These are phyloP conservation scores for Aspergillus funiculosus DNA, from an alignment of 495 filamentous ascomycete genomes.

Conservation along the genomic window DNA sequence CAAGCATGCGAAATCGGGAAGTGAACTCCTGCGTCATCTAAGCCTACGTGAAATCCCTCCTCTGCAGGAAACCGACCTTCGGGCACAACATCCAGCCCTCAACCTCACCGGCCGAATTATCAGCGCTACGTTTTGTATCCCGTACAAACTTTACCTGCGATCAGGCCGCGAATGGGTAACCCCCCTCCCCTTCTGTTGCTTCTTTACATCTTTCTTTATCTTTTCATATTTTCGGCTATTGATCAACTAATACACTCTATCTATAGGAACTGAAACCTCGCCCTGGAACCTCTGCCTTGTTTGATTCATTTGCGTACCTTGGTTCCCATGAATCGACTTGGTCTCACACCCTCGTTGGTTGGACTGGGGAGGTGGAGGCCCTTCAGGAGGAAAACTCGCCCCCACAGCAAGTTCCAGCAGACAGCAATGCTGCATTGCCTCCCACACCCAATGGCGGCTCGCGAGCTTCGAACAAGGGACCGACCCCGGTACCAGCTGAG, in stretches of 20 bases:
- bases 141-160: constrained; percentile 63
- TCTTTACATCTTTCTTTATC: too few species aligned
- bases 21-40: constrained; percentile 59
- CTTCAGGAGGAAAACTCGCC: constrained; percentile 33
- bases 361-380: constrained; percentile 82
- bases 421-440: constrained; percentile 24
- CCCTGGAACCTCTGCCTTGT: constrained; percentile 79
- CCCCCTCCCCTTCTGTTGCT: too few species aligned
- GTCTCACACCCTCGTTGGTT: constrained; percentile 84
- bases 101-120: constrained; percentile 77
- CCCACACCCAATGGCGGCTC: constrained; percentile 16
- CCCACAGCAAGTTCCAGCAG: constrained; percentile 31
- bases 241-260: background rate
- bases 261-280: constrained; percentile 64
- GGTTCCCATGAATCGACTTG: constrained; percentile 68
- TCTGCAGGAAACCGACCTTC: constrained; percentile 52
- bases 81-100: constrained; percentile 59
- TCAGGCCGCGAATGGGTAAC: constrained; percentile 73
- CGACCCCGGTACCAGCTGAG: constrained; percentile 68
- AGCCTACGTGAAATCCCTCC: constrained; percentile 44
- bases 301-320: constrained; percentile 80
- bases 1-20: constrained; percentile 48
- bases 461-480: constrained; percentile 50
- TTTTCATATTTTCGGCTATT: background rate
- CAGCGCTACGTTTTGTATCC: constrained; percentile 79